Evolutionary conservation across 768 basidiomycete genomes (phyloP).

Genomic region (Boletus tylopilopsis): DNA sequence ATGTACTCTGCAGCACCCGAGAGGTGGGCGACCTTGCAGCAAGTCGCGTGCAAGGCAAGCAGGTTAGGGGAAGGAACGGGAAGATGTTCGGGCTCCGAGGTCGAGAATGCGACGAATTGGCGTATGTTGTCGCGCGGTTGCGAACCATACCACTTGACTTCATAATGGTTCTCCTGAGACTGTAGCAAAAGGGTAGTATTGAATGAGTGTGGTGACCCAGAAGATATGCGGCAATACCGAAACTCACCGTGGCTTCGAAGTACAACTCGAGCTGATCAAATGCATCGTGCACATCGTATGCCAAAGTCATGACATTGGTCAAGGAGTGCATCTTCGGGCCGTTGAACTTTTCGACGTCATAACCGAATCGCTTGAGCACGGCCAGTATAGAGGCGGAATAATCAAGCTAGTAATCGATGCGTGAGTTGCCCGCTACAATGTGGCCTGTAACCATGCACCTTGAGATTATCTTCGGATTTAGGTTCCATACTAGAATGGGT

Average conservation of each 20-base stretch:
- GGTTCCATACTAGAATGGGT: neutral
- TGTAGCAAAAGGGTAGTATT: neutral
- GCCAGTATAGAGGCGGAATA: conserved; percentile 1
- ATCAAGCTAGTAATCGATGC: conserved; percentile 1
- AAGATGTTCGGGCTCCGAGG: conserved; percentile 2
- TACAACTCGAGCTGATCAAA: conserved; percentile 5
- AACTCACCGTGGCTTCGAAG: conserved; percentile 7
- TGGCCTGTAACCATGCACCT: neutral
- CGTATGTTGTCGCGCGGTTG: neutral
- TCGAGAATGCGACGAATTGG: conserved; percentile 3
- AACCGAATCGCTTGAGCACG: conserved; percentile 2
- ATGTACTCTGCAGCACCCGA: conserved; percentile 21
- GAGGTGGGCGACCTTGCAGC: conserved; percentile 24
- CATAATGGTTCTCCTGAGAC: neutral
- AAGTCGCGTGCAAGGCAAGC: conserved; percentile 22
- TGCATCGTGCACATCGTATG: neutral
- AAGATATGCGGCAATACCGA: neutral
- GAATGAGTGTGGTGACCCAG: too few species aligned
- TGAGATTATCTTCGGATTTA: neutral
- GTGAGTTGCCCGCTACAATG: neutral
- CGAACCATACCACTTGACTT: neutral
- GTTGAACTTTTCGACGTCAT: neutral
- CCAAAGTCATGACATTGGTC: conserved; percentile 4
- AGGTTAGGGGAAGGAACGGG: conserved; percentile 11
- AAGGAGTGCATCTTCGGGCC: conserved; percentile 8